Evolutionary conservation across 2,329 filamentous ascomycete genomes (phyloP), one percentile per base, ranked within the genome.

Genomic region (Zasmidium citrigriseum): DNA sequence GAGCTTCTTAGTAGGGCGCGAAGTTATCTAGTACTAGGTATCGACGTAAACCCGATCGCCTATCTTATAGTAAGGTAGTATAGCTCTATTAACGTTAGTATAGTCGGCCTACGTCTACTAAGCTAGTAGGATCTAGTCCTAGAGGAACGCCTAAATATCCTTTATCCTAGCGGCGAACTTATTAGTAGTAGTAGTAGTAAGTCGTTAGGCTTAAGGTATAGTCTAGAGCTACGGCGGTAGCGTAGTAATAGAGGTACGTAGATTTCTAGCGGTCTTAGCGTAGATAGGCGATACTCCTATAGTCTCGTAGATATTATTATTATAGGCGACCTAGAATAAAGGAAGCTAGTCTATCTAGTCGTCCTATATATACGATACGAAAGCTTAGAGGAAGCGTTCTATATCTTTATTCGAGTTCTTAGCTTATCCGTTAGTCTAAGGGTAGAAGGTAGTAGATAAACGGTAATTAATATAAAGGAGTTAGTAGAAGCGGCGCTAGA

Each of bases 361-460:
- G 27, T 34, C 27, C 14, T 34, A 34, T 7, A 14, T 14, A 14
- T 34, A 34, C 7, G 7, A 25, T 25, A 50, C 20, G 21, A 48
- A 55, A 1, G 44, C 11, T 2, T n/a, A 5, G 11, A 55, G 45
- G 18, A 48, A 55, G 7, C 27, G 20, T 41, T 55, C 24, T 38
- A 55, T 1, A 18, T 41, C 22, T 45, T 48, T 22, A 44, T 55
- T 55, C 5, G 25, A 27, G 18, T 45, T 48, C 53, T 55, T 18
- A 4, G 23, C 22, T 27, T 55, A 45, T 2, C 24, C 25, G n/a
- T 48, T 21, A 2, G 16, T 54, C 18, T 24, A 22, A 16, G 41
- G 51, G 20, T 54, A 38, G 38, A 54, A 54, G 21, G 51, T 5
- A 1, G 46, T 55, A 41, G 44, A 48, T 4, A 55, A 20, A 9